Evolutionary conservation across 176 grass and related monocot genomes (phyloP), one percentile per base, ranked within the genome.

Genomic region (Urochloa ruziziensis): DNA sequence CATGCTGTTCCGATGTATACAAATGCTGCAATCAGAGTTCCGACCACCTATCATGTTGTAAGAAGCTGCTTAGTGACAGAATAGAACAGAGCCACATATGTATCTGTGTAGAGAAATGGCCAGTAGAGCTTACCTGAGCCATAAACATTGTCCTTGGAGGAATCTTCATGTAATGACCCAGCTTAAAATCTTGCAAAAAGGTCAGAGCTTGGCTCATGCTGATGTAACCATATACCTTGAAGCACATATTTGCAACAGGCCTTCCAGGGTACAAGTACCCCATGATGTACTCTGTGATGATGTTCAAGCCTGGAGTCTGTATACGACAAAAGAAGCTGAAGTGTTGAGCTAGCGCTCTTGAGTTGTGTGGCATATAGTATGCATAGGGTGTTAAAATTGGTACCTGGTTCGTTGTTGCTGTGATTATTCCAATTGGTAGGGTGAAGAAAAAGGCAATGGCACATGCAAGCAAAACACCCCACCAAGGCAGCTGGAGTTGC

Each of bases 121-220:
- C 33, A 34, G 28, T 70, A 6, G 17, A 85, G 53, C 77, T 89
- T 70, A 93, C 95, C 89, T 95, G 96, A 80, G 96, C 96, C 93
- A 98, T 98, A 66, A 98, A 98, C 96, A 98, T 98, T 3, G 91
- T 95, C 80, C 93, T 85, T 30, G 96, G 96, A 4, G 96, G 96
- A 52, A 95, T 95, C 86, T 98, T 98, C 96, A 98, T 98, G 89
- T 98, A 98, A 27, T 98, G 96, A 0, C 96, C 96, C 58, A 98
- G 18, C 47, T 95, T 98, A 72, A 98, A 98, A 78, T 98, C 96
- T 90, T 98, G 96, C 40, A 98, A 59, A 75, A 98, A 95, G 6
- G 84, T 70, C 56, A 98, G 82, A 15, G 96, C 92, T 59, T 98
- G 96, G 7, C 9, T 82, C 91, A 95, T 95, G 84, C 95, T 95